Base-by-base conservation (phyloP, 2,329 filamentous ascomycete genomes). In the Apiospora hydei region DNA sequence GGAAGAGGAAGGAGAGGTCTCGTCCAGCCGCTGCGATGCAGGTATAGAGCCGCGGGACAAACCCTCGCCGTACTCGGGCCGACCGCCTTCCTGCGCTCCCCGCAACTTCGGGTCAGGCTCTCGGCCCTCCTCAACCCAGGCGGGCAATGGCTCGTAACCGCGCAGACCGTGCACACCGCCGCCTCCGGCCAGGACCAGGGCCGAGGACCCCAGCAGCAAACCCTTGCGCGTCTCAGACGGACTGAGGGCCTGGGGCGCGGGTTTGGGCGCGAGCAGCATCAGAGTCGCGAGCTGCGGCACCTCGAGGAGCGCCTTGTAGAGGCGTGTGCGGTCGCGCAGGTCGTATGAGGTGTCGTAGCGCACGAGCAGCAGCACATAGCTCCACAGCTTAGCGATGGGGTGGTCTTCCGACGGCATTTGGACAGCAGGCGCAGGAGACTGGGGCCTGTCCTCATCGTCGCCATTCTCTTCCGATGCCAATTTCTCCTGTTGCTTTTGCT, bases 311-410 rank as follows among this genome's bases (percentile, higher is more conserved):
- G 95, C 89, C 75, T 93, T 94, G 84, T 97, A 98, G 73, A 98
- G 89, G 44, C 96, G 91, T 1, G 95, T 92, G 34, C 96, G 93
- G 80, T 98, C 96, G 75, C 96, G 94, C 3, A 99, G 90, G 79
- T 98, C 95, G 82, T 97, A 99, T 0, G 95, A 98, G 0, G 92
- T 94, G 78, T 98, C 96, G 81, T 98, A 99, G 73, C 96, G 91
- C 44, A 94, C 94, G 1, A 99, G 89, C 1, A 96, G 88, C 41
- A 97, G 87, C 30, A 94, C 90, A 77, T 99, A 97, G 43, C 92
- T 89, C 91, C 95, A 99, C 1, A 99, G 85, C 3, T 91, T 87
- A 43, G 90, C 89, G 70, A 97, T 91, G 0, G 93, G 90, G 76
- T 98, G 92, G 6, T 88, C 84, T 44, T 85, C 86, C 49, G 85